Conservation (phyloP, 176 grass and related monocot genomes). For the Leersia perrieri region DNA sequence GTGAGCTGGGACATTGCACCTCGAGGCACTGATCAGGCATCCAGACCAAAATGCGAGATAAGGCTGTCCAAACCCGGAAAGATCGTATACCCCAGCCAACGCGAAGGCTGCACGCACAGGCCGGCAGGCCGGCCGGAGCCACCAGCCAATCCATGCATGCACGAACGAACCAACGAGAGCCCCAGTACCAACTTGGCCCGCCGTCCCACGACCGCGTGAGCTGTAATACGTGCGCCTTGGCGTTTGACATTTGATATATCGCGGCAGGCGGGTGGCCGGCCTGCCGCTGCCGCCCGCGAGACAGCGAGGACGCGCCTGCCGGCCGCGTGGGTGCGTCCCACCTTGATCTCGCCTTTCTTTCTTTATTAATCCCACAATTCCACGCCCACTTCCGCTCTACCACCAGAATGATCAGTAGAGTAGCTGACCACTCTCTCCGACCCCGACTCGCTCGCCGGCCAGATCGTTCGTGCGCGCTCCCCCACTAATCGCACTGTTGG, state of each 20-base stretch:
- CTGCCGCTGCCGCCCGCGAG: background rate
- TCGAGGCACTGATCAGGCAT: background rate
- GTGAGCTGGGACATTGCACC: background rate
- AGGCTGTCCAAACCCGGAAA: background rate
- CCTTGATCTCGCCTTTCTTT: background rate
- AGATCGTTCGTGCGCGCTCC: background rate
- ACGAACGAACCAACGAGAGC: background rate
- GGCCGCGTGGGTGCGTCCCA: conserved; percentile 18
- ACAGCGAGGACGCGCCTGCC: conserved; percentile 36
- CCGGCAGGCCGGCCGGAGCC: conserved; percentile 25
- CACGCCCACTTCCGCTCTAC: background rate
- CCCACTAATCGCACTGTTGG: background rate
- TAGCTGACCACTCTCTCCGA: background rate
- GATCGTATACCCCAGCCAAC: background rate
- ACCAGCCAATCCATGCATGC: background rate
- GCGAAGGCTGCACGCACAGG: conserved; percentile 16
- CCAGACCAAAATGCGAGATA: background rate
- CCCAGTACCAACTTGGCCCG: conserved; percentile 40
- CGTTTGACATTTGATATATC: conserved; percentile 31
- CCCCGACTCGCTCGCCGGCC: background rate
- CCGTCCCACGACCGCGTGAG: conserved; percentile 30
- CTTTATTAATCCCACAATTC: too few species aligned
- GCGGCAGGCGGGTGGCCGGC: background rate
- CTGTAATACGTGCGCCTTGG: background rate
- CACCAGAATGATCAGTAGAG: too few species aligned